These are phyloP conservation scores for Rhizopogon vinicolor DNA, from an alignment of 768 basidiomycete species.

Conservation along the genomic window DNA sequence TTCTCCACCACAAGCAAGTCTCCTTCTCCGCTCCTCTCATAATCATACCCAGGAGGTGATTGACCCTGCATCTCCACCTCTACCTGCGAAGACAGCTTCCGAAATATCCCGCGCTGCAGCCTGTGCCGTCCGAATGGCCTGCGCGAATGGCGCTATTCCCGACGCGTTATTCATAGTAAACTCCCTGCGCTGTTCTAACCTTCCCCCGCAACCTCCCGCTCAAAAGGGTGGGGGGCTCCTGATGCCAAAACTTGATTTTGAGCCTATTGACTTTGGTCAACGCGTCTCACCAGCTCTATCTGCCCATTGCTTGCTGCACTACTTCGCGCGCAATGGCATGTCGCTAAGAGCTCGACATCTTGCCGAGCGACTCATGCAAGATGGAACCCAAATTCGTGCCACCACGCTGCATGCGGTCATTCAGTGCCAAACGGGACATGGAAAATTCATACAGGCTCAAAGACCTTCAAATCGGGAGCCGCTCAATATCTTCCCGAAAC, in stretches of 20 bases:
- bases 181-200: constrained; percentile 43
- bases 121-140: constrained; percentile 45
- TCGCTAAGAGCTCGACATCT: constrained; percentile 43
- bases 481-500: constrained; percentile 27
- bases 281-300: constrained; percentile 55
- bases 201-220: background rate
- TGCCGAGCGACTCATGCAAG: constrained; percentile 47
- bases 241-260: constrained; percentile 28
- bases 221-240: constrained; percentile 15
- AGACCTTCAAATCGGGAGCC: constrained; percentile 7
- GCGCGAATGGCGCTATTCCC: constrained; percentile 36
- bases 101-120: constrained; percentile 34
- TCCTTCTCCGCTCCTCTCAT: background rate
- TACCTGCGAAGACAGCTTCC: background rate
- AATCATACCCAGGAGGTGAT: background rate
- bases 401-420: constrained; percentile 48
- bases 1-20: constrained; percentile 4
- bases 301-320: constrained; percentile 62
- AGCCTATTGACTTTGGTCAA: constrained; percentile 43
- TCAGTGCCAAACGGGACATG: constrained; percentile 6
- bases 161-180: constrained; percentile 58
- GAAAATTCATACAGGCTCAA: constrained; percentile 11
- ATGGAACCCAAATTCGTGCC: constrained; percentile 45
- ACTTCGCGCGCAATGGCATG: constrained; percentile 50
- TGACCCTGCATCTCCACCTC: background rate